A percentile compares a stretch with the other conserved stretches of the same genome.
phyloP scores from a whole-genome alignment of 1,284 basidiomycete genomes.

The Ustilago bromivora region DNA sequence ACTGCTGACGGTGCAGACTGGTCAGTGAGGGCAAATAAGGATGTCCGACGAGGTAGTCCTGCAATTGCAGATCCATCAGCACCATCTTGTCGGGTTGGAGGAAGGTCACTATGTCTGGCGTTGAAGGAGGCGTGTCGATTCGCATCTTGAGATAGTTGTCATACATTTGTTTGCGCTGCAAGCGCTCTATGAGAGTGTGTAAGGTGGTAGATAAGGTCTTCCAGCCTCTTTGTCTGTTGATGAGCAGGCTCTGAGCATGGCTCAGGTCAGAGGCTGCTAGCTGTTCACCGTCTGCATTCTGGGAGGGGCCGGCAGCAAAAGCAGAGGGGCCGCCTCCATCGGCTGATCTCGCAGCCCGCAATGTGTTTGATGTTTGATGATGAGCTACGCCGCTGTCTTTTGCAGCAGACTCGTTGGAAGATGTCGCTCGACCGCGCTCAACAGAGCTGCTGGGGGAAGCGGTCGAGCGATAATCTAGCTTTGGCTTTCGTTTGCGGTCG shows the following conservation, averaged over 20 bases:
- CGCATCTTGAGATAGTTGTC: conserved; percentile 20
- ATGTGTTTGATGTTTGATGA: not conserved
- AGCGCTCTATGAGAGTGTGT: conserved; percentile 17
- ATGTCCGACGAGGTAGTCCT: conserved; percentile 28
- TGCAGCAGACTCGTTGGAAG: not conserved
- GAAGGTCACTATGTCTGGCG: conserved; percentile 19
- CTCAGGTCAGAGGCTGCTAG: conserved; percentile 19
- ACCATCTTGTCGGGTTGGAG: not conserved
- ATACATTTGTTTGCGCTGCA: conserved; percentile 13
- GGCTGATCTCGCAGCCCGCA: not conserved
- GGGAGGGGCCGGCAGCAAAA: not conserved
- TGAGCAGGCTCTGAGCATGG: conserved; percentile 22
- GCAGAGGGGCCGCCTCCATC: not conserved
- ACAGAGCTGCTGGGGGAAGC: conserved; percentile 9
- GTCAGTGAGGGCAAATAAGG: conserved; percentile 29
- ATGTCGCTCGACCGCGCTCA: conserved; percentile 1
- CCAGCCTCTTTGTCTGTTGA: conserved; percentile 19
- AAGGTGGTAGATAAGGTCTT: conserved; percentile 19
- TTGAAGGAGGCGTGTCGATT: conserved; percentile 24
- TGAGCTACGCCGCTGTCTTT: not conserved
- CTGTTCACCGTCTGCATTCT: conserved; percentile 15
- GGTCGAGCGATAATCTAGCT: not conserved
- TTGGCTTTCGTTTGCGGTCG: conserved; percentile 48
- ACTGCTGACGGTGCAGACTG: conserved; percentile 12
- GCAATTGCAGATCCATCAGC: conserved; percentile 13